Base-by-base conservation (phyloP, 1,284 basidiomycete species). In the Sutorius eximius region DNA sequence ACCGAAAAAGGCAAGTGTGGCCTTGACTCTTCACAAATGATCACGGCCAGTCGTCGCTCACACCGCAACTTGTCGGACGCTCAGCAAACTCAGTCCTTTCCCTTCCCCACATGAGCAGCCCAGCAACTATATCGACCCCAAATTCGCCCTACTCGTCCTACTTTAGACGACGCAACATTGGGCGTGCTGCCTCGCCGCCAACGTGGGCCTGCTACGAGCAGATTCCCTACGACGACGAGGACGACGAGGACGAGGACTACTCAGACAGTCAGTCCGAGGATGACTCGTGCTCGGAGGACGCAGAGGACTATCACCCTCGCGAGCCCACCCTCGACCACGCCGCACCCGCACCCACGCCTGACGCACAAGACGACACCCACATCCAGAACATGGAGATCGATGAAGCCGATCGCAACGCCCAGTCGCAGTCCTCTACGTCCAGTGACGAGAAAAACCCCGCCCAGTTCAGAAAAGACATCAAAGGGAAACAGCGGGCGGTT, bases 201-300 rank as follows among this genome's bases (percentile, higher is more conserved):
- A 90, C 87, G 0, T 90, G 87, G 88, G 87, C 87, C 16, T 91
- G 87, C 77, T 91, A 91, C 73, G 88, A 91, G 78, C 87, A 90
- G 78, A 90, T 90, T 68, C 84, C 85, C 52, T 83, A 77, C 69
- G 78, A 80, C 67, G 73, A 75, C 40, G 78, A 78, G 46, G 77
- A 75, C 55, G 63, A 67, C 55, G 63, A 67, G 33, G 64, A 62
- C 2, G 64, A 62, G 1, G 79, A 79, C 63, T 77, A 74, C 65
- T 77, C 69, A 3, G 73, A 78, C 27, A 76, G 73, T 53, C 79
- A 77, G 59, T 79, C 77, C 8, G 82, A 81, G 36, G 73, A 76
- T 52, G 72, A 75, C 57, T 85, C 83, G 6, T 86, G 82, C 73
- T 87, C 86, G 22, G 87, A 88, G 71, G 86, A 87, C 64, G 85